Evolutionary conservation across 2,329 filamentous ascomycete species (phyloP).

Genomic region (Lasiodiplodia citricola): DNA sequence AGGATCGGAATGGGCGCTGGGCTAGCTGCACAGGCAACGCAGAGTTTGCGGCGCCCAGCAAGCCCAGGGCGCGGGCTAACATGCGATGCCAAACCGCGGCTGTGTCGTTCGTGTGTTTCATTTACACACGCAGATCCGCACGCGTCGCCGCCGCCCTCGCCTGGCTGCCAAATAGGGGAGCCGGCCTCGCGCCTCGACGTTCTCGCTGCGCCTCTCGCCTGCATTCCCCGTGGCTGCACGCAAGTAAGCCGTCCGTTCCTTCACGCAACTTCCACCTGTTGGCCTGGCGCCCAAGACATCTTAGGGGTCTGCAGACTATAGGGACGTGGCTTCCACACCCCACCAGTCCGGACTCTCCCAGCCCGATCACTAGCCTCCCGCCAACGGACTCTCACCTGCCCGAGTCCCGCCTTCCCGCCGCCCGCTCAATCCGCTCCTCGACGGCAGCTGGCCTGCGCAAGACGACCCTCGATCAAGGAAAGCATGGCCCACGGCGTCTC

Average conservation of each 20-base stretch:
- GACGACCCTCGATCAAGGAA: background rate
- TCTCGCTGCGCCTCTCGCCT: slow-evolving; percentile 15
- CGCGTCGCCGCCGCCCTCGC: slow-evolving; percentile 8
- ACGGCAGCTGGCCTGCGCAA: slow-evolving; percentile 24
- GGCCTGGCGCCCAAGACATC: slow-evolving; percentile 13
- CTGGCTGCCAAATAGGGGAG: slow-evolving; percentile 25
- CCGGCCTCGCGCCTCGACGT: slow-evolving; percentile 15
- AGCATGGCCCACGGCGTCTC: slow-evolving; percentile 15
- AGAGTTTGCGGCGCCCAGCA: background rate
- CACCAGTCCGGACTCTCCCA: slow-evolving; percentile 2
- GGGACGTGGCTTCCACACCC: slow-evolving; percentile 24
- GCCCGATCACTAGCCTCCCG: slow-evolving; percentile 8
- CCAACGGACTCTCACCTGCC: slow-evolving; percentile 1
- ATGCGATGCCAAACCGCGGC: slow-evolving; percentile 23
- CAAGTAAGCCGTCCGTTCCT: slow-evolving; percentile 24
- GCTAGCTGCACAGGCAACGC: background rate
- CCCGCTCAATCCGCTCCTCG: slow-evolving; percentile 2
- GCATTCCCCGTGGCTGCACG: slow-evolving; percentile 20
- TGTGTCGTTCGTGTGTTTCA: slow-evolving; percentile 26
- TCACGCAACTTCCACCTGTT: slow-evolving; percentile 16
- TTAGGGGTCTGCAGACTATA: slow-evolving; percentile 21
- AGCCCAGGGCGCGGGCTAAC: slow-evolving; percentile 4
- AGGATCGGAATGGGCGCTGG: background rate
- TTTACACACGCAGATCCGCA: slow-evolving; percentile 18
- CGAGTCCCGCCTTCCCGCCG: slow-evolving; percentile 14